Percentiles rank a stretch among this genome's conserved stretches.
These are phyloP conservation scores for Mucor plumbeus DNA, from an alignment of 371 early-diverging fungal species.

Conservation along the genomic window DNA sequence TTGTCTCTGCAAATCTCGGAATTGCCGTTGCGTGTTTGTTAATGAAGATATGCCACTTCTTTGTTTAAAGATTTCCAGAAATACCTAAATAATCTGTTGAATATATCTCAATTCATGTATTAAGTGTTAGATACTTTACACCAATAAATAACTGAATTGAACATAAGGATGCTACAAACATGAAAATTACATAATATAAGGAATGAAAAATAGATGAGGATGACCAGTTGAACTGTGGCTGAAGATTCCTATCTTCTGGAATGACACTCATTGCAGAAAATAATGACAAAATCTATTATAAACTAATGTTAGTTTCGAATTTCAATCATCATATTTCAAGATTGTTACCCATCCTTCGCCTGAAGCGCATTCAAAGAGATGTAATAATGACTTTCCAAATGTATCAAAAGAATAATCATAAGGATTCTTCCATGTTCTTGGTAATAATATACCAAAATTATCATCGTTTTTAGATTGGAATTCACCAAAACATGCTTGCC, in stretches of 20 bases:
- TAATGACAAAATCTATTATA: conserved; percentile 35
- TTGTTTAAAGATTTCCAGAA: conserved; percentile 59
- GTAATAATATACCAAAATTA: conserved; percentile 40
- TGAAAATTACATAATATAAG: conserved; percentile 54
- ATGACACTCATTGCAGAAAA: conserved; percentile 48
- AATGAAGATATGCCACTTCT: conserved; percentile 56
- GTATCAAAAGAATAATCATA: conserved; percentile 59
- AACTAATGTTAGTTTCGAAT: too few species aligned
- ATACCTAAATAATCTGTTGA: conserved; percentile 1
- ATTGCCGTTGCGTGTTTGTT: conserved; percentile 57
- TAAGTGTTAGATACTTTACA: conserved; percentile 16
- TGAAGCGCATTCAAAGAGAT: conserved; percentile 60
- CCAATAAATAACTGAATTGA: conserved; percentile 63
- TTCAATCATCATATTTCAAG: neutral
- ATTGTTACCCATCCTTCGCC: conserved; percentile 60
- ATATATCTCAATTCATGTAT: neutral
- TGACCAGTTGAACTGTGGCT: conserved; percentile 47
- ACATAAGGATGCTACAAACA: conserved; percentile 60
- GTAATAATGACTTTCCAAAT: conserved; percentile 47
- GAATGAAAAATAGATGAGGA: conserved; percentile 48
- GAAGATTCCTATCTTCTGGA: conserved; percentile 25
- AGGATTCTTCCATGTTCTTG: conserved; percentile 56
- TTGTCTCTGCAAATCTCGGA: conserved; percentile 56
- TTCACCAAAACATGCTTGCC: conserved; percentile 44
- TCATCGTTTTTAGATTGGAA: conserved; percentile 36